A percentile compares a stretch with the other conserved stretches of the same genome.
Conservation (phyloP, 805 yeast genomes). For the Yamadazyma laniorum region DNA sequence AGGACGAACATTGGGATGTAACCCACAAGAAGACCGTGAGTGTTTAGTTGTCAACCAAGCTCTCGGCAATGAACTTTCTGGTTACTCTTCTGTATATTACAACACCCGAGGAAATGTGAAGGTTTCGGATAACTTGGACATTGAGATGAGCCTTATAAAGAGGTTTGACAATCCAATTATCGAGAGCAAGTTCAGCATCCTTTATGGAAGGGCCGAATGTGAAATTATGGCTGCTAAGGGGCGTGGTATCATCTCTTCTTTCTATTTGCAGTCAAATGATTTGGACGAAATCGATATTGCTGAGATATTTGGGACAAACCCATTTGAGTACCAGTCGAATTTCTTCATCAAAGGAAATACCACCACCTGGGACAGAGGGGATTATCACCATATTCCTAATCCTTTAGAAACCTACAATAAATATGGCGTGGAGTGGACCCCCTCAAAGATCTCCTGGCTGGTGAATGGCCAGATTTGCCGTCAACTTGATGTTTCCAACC, state of each 20-base stretch:
- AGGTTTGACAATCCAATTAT: slow-evolving; percentile 34
- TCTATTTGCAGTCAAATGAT: slow-evolving; percentile 43
- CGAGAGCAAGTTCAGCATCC: slow-evolving; percentile 27
- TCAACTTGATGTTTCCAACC: slow-evolving; percentile 14
- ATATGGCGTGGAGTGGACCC: slow-evolving; percentile 40
- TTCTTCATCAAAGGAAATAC: slow-evolving; percentile 41
- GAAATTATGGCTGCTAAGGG: slow-evolving; percentile 34
- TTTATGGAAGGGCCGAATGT: slow-evolving; percentile 38
- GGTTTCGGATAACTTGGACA: background rate
- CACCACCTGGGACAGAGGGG: slow-evolving; percentile 34
- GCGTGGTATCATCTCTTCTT: slow-evolving; percentile 35
- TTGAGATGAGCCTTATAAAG: slow-evolving; percentile 16
- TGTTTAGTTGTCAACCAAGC: slow-evolving; percentile 30
- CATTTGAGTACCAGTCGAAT: slow-evolving; percentile 32
- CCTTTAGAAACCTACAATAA: slow-evolving; percentile 25
- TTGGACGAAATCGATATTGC: slow-evolving; percentile 42
- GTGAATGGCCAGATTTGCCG: slow-evolving; percentile 29
- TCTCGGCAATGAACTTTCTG: slow-evolving; percentile 14
- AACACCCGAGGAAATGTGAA: slow-evolving; percentile 8
- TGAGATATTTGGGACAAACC: slow-evolving; percentile 39
- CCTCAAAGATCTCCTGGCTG: slow-evolving; percentile 28
- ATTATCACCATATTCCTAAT: slow-evolving; percentile 26
- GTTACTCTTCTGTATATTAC: slow-evolving; percentile 6
- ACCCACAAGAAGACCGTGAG: slow-evolving; percentile 22
- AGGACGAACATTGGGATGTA: no score